Base-by-base conservation (phyloP, 208 protist species). In the Crithidia brevicula region DNA sequence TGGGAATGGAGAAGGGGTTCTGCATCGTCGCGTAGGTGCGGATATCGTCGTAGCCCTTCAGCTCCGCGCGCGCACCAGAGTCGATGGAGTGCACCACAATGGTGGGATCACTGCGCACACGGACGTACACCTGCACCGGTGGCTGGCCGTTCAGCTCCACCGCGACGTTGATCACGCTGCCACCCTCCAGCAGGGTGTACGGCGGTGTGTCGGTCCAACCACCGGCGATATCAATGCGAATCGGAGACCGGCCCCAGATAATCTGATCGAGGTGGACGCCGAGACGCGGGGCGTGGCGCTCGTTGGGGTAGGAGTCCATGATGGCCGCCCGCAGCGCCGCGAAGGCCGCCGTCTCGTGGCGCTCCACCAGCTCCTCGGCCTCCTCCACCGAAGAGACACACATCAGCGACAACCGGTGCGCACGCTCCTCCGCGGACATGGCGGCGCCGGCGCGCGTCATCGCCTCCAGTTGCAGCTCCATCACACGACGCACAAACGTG, bases 191-290 rank as follows among this genome's bases (percentile, higher is more conserved):
- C 5, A 83, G n/a, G 16, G 67, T 77, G 71, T 82, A 79, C 9
- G 86, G 86, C 51, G 86, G 86, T 7, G 86, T 89, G 67, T 89
- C 86, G 0, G 83, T 86, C 86, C 86, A 92, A 31, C 72, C 86
- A 4, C 86, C 81, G 16, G 78, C 67, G 6, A 92, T 7, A 51
- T 92, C 86, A 22, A 92, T 72, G 15, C 86, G 83, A 3, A 79
- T 74, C 8, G 86, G 83, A 20, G 66, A 68, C 42, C 79, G 74
- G 36, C 60, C 76, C 79, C 75, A 82, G 50, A 88, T 73, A 22
- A 86, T 74, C 49, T 86, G 77, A 34, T 86, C 77, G 15, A 77
- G 62, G 27, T 75, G 67, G 33, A 82, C 67, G 10, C 67, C 42
- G 18, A 76, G 38, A 22, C 43, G 33, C 23, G 82, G 82, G 7